Evolutionary conservation across 1,139 yeast genomes (phyloP), one percentile per base, ranked within the genome.

Genomic region (Pichia sp.): DNA sequence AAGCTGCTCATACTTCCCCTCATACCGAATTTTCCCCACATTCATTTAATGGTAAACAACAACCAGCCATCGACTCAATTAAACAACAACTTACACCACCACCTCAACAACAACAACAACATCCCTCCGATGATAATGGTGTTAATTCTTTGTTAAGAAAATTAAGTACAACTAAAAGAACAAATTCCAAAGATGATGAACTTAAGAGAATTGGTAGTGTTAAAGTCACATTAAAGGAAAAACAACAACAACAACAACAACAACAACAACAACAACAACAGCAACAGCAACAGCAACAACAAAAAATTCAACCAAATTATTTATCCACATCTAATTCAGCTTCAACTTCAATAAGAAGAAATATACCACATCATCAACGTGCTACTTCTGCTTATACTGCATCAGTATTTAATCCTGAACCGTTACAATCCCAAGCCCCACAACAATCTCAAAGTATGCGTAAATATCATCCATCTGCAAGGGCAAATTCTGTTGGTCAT

Each of bases 401-500:
- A 22, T 54, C 67, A 5, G 50, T 60, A 5, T 62, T 58, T 42
- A 48, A 51, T 42, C 57, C 58, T 9, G 60, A 61, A 16, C 46
- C 19, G 22, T 16, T 29, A 19, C 48, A 42, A 30, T 46, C 31
- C 13, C 46, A 25, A 14, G 27, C 34, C 7, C 25, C 29, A 3
- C 46, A 42, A 22, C 39, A 13, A 19, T 38, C 47, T 19, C 33
- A 55, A 19, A 45, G 53, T 7, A 68, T 70, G 46, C 52, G 52
- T 30, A 75, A 72, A 56, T 72, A 77, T 61, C 96, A 88, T 67
- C 95, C 96, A 33, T 83, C 90, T 19, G 96, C 96, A 0, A 79
- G 96, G 62, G 96, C 96, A 5, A 88, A 87, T 65, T 86, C 96
- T 19, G 83, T 88, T 55, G 96, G 96, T 22, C 95, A 87, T 66